A percentile compares a stretch with the other conserved stretches of the same genome.
phyloP scores from a whole-genome alignment of 192 early-diverging fungal genomes.

The Entophlyctis luteolus region DNA sequence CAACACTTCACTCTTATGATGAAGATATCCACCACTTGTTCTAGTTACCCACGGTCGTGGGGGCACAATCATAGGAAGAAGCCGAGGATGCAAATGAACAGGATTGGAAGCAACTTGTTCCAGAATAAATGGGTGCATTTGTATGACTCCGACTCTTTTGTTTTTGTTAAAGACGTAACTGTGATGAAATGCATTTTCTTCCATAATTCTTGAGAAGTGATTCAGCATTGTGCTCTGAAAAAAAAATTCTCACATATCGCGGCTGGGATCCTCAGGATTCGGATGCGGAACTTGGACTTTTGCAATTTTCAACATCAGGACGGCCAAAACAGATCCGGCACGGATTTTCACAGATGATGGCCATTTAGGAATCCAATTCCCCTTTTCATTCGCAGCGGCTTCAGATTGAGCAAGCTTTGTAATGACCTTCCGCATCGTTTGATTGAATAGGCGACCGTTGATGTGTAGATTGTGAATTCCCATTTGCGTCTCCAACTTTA shows the following conservation, averaged over 20 bases:
- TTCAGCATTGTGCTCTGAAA: too few relatives aligned
- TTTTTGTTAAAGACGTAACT: slow-evolving; percentile 45
- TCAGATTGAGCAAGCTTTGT: slow-evolving; percentile 54
- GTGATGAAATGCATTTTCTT: slow-evolving; percentile 80
- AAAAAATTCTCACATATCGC: slow-evolving; percentile 25
- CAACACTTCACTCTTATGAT: slow-evolving; percentile 68
- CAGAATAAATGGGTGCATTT: slow-evolving; percentile 60
- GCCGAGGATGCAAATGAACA: slow-evolving; percentile 63
- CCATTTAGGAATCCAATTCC: slow-evolving; percentile 69
- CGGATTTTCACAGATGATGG: slow-evolving; percentile 53
- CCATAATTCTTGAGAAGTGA: slow-evolving; percentile 30
- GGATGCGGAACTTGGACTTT: slow-evolving; percentile 62
- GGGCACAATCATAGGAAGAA: slow-evolving; percentile 90
- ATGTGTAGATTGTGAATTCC: slow-evolving; percentile 68
- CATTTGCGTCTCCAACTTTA: slow-evolving; percentile 17
- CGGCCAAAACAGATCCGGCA: slow-evolving; percentile 51
- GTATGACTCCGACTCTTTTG: slow-evolving; percentile 70
- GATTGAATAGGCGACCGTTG: slow-evolving; percentile 76
- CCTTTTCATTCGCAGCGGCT: slow-evolving; percentile 27
- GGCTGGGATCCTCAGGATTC: slow-evolving; percentile 51
- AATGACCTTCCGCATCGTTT: slow-evolving; percentile 69
- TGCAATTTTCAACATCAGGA: slow-evolving; percentile 45
- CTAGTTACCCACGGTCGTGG: slow-evolving; percentile 87
- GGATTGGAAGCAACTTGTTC: slow-evolving; percentile 64
- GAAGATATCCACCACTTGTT: slow-evolving; percentile 81